Conservation (phyloP, 2,329 filamentous ascomycete species). For the Colletotrichum sp. region DNA sequence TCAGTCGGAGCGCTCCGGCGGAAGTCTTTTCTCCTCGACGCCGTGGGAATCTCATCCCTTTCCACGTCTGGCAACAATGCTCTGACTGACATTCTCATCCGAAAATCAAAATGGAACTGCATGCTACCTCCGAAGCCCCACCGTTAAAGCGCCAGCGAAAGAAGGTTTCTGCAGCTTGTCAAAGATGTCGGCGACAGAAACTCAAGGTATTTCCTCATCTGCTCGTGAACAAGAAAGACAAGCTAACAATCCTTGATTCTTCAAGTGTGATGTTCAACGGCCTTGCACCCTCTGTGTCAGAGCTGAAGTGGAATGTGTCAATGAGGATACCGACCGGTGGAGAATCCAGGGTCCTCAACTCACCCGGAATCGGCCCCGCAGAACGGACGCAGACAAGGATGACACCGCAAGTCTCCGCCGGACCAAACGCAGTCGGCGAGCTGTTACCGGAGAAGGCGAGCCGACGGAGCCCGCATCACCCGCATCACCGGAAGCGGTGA, state of each 20-base stretch:
- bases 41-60: neutral
- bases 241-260: too few relatives aligned
- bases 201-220: neutral
- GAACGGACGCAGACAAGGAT: neutral
- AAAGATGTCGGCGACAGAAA: neutral
- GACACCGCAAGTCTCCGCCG: neutral
- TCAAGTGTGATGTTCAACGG: neutral
- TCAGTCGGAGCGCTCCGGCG: neutral
- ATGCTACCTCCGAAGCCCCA: neutral
- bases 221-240: neutral
- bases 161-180: neutral
- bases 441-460: neutral
- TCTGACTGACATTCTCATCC: neutral
- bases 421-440: neutral
- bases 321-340: neutral
- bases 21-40: neutral
- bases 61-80: neutral
- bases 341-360: neutral
- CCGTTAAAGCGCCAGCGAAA: neutral
- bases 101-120: neutral
- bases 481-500: neutral
- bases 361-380: neutral
- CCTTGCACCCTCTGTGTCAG: neutral
- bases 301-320: neutral
- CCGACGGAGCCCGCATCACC: neutral